Evolutionary conservation across 257 asterid genomes (phyloP), one percentile per base, ranked within the genome.

Genomic region (Lantana camara): DNA sequence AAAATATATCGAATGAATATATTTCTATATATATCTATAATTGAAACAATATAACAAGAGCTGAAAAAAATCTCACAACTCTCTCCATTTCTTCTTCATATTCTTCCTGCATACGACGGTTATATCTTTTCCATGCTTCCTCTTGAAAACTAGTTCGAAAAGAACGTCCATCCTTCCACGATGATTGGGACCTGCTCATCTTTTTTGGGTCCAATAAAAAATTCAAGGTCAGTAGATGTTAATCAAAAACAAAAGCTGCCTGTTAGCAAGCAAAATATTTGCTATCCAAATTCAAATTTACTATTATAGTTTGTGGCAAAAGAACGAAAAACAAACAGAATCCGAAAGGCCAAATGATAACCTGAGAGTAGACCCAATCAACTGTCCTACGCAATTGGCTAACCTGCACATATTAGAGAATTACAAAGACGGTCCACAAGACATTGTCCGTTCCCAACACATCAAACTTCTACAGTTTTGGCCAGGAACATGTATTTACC

Each of bases 41-140:
- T 7, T 35, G 11, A 61, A 57, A 45, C 41, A 46, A 38, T 23
- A 52, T 9, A 50, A 51, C 35, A 40, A 32, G 56, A 58, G 53
- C 64, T 69, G 45, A 42, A 4, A 38, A 29, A 77, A 66, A 69
- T 53, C 95, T 68, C 63, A 93, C 99, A 90, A 93, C 89, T 90
- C 97, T 84, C 80, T 90, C 99, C 94, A 84, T 80, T 84, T 90
- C 99, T 78, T 93, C 99, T 85, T 90, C 99, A 40, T 85, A 78
- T 83, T 90, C 95, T 76, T 93, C 99, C 79, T 77, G 95, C 95
- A 85, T 76, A 66, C 95, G 86, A 0, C 86, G 87, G 53, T 81
- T 82, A 77, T 90, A 84, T 80, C 86, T 90, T 79, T 68, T 93
- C 87, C 92, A 81, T 4, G 99, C 95, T 64, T 82, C 96, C 81